Conservation (phyloP, 805 yeast genomes). For the Wickerhamiella shivajii region DNA sequence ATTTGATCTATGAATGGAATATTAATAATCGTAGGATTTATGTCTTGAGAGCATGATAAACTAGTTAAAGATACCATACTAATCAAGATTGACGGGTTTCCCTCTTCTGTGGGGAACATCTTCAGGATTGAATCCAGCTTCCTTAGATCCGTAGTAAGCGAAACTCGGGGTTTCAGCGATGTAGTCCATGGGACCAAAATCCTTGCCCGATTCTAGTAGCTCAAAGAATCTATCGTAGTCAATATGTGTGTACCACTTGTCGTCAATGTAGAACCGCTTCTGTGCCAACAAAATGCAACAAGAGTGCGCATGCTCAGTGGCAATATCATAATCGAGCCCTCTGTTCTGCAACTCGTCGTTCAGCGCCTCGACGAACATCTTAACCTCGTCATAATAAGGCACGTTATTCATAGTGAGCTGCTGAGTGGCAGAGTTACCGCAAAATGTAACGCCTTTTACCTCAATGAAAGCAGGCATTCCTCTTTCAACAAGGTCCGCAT, state of each 20-base stretch:
- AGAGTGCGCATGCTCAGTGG: slow-evolving; percentile 92
- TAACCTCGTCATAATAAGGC: slow-evolving; percentile 87
- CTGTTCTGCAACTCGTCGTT: slow-evolving; percentile 46
- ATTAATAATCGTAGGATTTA: too few species aligned
- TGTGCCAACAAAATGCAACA: slow-evolving; percentile 83
- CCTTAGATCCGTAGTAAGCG: slow-evolving; percentile 78
- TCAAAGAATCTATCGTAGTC: slow-evolving; percentile 66
- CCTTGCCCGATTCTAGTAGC: slow-evolving; percentile 46
- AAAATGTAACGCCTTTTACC: slow-evolving; percentile 88
- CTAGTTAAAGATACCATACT: too few species aligned
- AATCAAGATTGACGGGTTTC: slow-evolving; percentile 29
- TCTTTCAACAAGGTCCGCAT: slow-evolving; percentile 72
- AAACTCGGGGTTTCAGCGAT: slow-evolving; percentile 69
- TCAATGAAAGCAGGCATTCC: slow-evolving; percentile 82
- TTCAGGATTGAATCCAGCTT: slow-evolving; percentile 82
- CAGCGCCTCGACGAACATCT: slow-evolving; percentile 51
- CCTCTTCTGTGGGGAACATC: slow-evolving; percentile 38
- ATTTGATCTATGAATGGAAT: too few species aligned
- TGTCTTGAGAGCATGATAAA: too few species aligned
- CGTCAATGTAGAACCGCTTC: slow-evolving; percentile 50
- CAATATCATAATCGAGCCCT: slow-evolving; percentile 63
- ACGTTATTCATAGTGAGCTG: slow-evolving; percentile 91
- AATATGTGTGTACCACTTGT: slow-evolving; percentile 79
- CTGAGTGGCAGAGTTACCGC: slow-evolving; percentile 85
- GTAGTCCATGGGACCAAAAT: slow-evolving; percentile 69